Conservation (phyloP, 1,284 basidiomycete species). For the Malassezia sp. region DNA sequence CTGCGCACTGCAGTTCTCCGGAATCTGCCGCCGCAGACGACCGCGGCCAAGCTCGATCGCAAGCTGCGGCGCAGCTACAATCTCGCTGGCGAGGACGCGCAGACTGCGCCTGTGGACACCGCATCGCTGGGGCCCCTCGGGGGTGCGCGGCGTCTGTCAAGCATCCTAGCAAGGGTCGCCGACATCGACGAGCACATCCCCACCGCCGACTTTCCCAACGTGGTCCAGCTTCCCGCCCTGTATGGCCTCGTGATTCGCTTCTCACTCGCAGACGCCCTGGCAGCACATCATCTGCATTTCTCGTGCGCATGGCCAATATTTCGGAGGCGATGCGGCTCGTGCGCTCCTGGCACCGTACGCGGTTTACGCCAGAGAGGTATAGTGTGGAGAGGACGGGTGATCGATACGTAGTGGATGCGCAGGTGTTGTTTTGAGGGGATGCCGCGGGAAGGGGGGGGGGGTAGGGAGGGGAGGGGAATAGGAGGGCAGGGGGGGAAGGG, state of each 20-base stretch:
- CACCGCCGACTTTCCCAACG: slow-evolving; percentile 16
- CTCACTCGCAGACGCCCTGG: no score
- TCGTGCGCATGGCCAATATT: slow-evolving; percentile 63
- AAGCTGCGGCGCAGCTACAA: slow-evolving; percentile 23
- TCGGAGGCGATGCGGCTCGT: slow-evolving; percentile 26
- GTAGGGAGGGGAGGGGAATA: no score
- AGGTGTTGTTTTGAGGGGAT: slow-evolving; percentile 20
- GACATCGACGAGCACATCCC: no score
- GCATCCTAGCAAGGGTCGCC: background rate
- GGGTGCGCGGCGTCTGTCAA: background rate
- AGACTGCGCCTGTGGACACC: no score
- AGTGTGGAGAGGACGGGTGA: slow-evolving; percentile 27
- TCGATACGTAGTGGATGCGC: slow-evolving; percentile 25
- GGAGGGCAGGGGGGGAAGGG: no score
- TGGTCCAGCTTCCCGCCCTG: slow-evolving; percentile 4
- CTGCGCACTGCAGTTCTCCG: slow-evolving; percentile 18
- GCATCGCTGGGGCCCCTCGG: no score
- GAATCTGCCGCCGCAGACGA: slow-evolving; percentile 24
- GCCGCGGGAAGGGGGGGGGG: no score
- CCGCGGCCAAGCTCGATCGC: slow-evolving; percentile 23
- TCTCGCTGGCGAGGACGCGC: slow-evolving; percentile 14
- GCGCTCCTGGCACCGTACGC: slow-evolving; percentile 31
- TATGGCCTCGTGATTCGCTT: background rate
- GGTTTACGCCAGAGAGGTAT: slow-evolving; percentile 25
- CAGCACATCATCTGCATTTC: slow-evolving; percentile 50